Evolutionary conservation across 2,329 filamentous ascomycete species (phyloP), one percentile per base, ranked within the genome.

Genomic region (Cladosporium sp.): DNA sequence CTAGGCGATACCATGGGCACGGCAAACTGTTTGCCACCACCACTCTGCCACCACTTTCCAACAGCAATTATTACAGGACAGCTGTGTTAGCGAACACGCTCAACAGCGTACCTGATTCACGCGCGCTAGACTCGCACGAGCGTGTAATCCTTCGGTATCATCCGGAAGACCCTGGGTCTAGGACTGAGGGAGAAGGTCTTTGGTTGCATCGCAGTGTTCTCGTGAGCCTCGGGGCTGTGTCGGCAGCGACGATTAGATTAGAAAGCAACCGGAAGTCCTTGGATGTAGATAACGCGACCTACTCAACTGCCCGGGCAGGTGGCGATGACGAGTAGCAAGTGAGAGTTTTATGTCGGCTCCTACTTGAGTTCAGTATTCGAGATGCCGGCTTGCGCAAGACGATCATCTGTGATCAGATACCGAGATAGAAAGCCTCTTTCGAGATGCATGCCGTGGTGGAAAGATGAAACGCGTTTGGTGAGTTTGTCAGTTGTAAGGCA

Each of bases 141-240:
- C 34, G 56, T 39, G 23, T 39, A 39, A 58, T 58, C 56, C 56
- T 58, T 46, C 56, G 56, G 56, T 25, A 58, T 43, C 34, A 34
- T 58, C 56, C 56, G 54, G 32, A 23, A 46, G 56, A 58, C 56
- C 56, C 56, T 58, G 56, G 30, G 51, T 18, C 51, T 21, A 54
- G 4, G 51, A 30, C n/a, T 30, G 26, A 54, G 51, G 8, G 26
- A 46, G 39, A 46, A 46, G n/a, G 39, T 46, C 39, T 6, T 46
- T 46, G 39, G 39, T 46, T 46, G n/a, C 39, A 46, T 46, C 39
- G 39, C 39, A 21, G 39, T 46, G 39, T 46, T 46, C 39, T 46
- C 39, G 39, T 46, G 39, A 4, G n/a, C n/a, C 39, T 46, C 39
- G 39, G 39, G 39, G 39, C 39, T 46, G 39, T 23, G 39, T 46